phyloP scores from a whole-genome alignment of 169 alveolate genomes.

The Ichthyophthirius multifiliis region DNA sequence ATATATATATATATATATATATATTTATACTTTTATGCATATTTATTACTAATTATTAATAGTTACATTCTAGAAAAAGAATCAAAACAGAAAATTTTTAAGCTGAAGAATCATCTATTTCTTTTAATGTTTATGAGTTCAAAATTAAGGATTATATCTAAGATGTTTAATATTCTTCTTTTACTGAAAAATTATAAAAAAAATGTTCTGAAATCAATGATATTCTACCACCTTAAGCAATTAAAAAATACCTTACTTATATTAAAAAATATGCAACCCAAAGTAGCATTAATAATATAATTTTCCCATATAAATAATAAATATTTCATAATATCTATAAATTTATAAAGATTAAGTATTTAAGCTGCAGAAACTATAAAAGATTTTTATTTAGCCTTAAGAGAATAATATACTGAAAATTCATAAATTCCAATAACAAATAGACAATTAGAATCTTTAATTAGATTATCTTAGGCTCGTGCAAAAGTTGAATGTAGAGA shows the following conservation, averaged over 20 bases:
- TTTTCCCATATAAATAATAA: neutral
- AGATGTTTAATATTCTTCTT: conserved; percentile 40
- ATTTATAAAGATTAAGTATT: conserved; percentile 10
- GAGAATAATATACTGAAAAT: conserved; percentile 34
- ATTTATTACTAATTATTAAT: conserved; percentile 36
- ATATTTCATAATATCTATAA: neutral
- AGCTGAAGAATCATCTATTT: no score
- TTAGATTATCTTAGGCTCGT: conserved; percentile 91
- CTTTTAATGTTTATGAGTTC: no score
- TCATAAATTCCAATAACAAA: conserved; percentile 86
- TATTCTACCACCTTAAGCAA: conserved; percentile 29
- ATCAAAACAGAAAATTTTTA: conserved; percentile 45
- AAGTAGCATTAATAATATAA: neutral
- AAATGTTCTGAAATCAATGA: neutral
- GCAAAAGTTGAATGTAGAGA: conserved; percentile 78
- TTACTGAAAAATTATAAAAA: conserved; percentile 23
- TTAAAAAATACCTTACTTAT: conserved; percentile 46
- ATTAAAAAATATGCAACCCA: conserved; percentile 47
- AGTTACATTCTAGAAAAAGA: conserved; percentile 45
- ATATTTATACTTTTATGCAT: no score
- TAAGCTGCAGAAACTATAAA: conserved; percentile 55
- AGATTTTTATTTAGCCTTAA: conserved; percentile 48
- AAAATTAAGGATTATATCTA: no score
- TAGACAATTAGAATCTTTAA: conserved; percentile 89
- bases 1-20: no score